Evolutionary conservation across 805 yeast genomes (phyloP).

Genomic region (Cyberlindnera suaveolens): DNA sequence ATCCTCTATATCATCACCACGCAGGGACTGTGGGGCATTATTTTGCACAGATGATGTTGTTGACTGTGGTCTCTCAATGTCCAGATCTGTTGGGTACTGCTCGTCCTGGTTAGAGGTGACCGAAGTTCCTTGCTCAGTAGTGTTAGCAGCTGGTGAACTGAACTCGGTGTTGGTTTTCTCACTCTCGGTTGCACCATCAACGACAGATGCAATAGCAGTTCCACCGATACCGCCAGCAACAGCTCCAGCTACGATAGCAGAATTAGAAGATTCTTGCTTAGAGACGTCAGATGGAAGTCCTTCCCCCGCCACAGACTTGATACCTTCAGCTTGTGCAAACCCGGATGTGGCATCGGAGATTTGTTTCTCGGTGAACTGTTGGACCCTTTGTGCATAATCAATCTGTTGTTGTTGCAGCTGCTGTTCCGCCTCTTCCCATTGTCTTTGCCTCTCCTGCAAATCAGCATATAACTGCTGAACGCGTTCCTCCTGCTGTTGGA

Average conservation of each 20-base stretch:
- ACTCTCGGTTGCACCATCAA: constrained; percentile 25
- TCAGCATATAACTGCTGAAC: constrained; percentile 29
- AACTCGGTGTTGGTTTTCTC: constrained; percentile 25
- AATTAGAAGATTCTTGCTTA: constrained; percentile 3
- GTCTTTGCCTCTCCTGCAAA: constrained; percentile 30
- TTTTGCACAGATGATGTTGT: constrained; percentile 87
- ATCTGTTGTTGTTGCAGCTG: constrained; percentile 33
- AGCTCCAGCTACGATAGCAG: constrained; percentile 17
- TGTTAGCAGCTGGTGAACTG: constrained; percentile 17
- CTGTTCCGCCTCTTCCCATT: constrained; percentile 33
- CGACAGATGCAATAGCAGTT: constrained; percentile 18
- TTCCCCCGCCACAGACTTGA: not conserved
- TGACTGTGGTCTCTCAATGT: constrained; percentile 58
- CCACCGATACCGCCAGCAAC: constrained; percentile 26
- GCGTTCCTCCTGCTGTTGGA: constrained; percentile 31
- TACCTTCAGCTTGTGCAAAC: constrained; percentile 7
- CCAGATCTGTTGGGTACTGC: constrained; percentile 21
- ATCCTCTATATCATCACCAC: constrained; percentile 54
- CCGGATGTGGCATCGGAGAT: constrained; percentile 28
- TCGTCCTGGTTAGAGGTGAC: constrained; percentile 22
- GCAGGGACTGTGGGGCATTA: constrained; percentile 85
- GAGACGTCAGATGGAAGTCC: constrained; percentile 19
- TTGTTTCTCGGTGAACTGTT: constrained; percentile 33
- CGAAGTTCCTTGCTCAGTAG: constrained; percentile 22
- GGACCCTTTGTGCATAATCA: constrained; percentile 32